Conservation (phyloP, 1,284 basidiomycete genomes). For the Rhodotorula sp. region DNA sequence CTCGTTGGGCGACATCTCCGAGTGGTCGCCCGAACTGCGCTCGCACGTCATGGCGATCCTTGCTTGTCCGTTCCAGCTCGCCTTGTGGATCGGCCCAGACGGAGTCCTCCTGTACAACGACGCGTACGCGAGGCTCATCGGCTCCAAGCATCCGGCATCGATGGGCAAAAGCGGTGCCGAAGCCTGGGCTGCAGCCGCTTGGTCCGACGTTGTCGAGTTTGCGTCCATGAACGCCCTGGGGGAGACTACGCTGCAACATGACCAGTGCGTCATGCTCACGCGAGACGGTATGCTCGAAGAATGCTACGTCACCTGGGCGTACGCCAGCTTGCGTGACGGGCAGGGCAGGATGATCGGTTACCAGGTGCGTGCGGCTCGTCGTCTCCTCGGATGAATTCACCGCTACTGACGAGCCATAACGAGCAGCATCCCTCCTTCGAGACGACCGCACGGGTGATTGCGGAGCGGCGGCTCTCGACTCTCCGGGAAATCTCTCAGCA, state of each 20-base stretch:
- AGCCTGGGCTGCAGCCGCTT: too few species aligned
- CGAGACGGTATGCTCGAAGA: constrained; percentile 31
- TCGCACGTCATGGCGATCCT: constrained; percentile 29
- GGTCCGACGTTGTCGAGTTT: too few species aligned
- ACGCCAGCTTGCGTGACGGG: constrained; percentile 8
- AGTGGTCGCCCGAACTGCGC: constrained; percentile 20
- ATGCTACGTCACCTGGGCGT: constrained; percentile 15
- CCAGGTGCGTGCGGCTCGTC: not conserved
- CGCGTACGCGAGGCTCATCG: not conserved
- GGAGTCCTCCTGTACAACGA: constrained; percentile 3
- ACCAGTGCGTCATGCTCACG: constrained; percentile 18
- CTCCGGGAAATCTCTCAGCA: constrained; percentile 36
- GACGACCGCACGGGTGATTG: constrained; percentile 39
- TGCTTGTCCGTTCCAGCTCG: constrained; percentile 24
- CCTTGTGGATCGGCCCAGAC: constrained; percentile 20
- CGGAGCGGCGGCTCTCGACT: constrained; percentile 33
- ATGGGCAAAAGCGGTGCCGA: not conserved
- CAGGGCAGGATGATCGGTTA: constrained; percentile 28
- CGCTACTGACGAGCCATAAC: not conserved
- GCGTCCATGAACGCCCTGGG: too few species aligned
- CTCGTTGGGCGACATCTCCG: constrained; percentile 13
- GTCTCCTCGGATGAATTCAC: not conserved
- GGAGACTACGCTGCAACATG: not conserved
- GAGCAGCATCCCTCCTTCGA: constrained; percentile 28
- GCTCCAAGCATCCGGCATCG: constrained; percentile 32